Evolutionary conservation across 768 basidiomycete genomes (phyloP).

Genomic region (Phallus indusiatus): DNA sequence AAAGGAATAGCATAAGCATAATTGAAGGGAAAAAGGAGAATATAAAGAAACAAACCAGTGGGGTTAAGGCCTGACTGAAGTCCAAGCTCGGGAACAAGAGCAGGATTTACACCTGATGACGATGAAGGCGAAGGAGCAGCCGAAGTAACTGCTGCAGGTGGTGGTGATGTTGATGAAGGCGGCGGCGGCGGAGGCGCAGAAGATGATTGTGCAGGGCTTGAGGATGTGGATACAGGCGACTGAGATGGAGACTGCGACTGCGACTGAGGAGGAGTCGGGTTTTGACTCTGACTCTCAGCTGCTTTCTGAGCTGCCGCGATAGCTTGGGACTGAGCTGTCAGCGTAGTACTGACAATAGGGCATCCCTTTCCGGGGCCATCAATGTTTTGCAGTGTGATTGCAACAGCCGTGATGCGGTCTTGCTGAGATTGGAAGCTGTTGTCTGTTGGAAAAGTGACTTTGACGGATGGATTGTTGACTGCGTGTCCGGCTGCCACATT

Average conservation of each 20-base stretch:
- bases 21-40: not conserved
- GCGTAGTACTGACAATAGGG: slow-evolving; percentile 17
- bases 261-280: no score
- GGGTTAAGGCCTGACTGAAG: slow-evolving; percentile 48
- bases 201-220: no score
- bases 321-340: slow-evolving; percentile 10
- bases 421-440: slow-evolving; percentile 11
- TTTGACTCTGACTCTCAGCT: not conserved
- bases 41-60: slow-evolving; percentile 32
- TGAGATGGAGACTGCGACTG: no score
- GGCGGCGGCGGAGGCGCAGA: not conserved
- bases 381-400: slow-evolving; percentile 21
- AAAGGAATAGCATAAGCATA: slow-evolving; percentile 2
- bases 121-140: not conserved
- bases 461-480: slow-evolving; percentile 18
- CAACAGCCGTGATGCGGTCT: slow-evolving; percentile 17
- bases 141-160: not conserved
- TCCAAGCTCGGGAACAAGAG: slow-evolving; percentile 53
- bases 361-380: slow-evolving; percentile 19
- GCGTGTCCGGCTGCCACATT: slow-evolving; percentile 21
- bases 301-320: not conserved
- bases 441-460: slow-evolving; percentile 19
- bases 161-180: no score
- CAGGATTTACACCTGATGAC: not conserved
- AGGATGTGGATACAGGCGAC: no score